These are phyloP conservation scores for Candida rishiriensis DNA, from an alignment of 805 yeast genomes.

Conservation along the genomic window DNA sequence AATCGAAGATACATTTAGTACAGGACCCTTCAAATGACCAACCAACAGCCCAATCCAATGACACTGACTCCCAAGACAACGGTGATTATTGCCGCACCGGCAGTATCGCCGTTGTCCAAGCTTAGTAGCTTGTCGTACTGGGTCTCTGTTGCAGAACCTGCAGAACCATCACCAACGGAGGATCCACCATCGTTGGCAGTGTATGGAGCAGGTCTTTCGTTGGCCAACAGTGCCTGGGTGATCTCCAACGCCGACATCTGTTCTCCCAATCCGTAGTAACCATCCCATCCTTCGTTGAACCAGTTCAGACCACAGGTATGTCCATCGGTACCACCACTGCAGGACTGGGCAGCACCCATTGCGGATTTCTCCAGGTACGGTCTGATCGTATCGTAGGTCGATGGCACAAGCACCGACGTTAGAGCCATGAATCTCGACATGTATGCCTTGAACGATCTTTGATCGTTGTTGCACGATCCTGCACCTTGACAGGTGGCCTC, in stretches of 20 bases:
- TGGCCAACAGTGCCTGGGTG: constrained; percentile 45
- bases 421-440: constrained; percentile 69
- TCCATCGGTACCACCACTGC: constrained; percentile 71
- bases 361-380: constrained; percentile 47
- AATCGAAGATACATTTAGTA: too few species aligned
- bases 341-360: constrained; percentile 61
- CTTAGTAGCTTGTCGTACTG: constrained; percentile 36
- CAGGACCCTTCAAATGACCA: constrained; percentile 6
- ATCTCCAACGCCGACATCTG: constrained; percentile 72
- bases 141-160: constrained; percentile 49
- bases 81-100: constrained; percentile 70
- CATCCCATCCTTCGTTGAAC: constrained; percentile 59
- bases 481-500: constrained; percentile 80
- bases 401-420: constrained; percentile 70
- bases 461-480: constrained; percentile 73
- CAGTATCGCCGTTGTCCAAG: constrained; percentile 45
- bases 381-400: constrained; percentile 35
- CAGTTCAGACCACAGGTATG: constrained; percentile 75
- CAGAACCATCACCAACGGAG: constrained; percentile 53
- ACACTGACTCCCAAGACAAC: constrained; percentile 42
- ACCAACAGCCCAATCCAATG: constrained; percentile 26
- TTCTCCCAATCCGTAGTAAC: constrained; percentile 69
- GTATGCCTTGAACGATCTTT: constrained; percentile 88
- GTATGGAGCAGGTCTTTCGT: constrained; percentile 46
- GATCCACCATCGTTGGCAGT: constrained; percentile 33